Evolutionary conservation across 208 protist species (phyloP), one percentile per base, ranked within the genome.

Genomic region (Borovskyia barvae): DNA sequence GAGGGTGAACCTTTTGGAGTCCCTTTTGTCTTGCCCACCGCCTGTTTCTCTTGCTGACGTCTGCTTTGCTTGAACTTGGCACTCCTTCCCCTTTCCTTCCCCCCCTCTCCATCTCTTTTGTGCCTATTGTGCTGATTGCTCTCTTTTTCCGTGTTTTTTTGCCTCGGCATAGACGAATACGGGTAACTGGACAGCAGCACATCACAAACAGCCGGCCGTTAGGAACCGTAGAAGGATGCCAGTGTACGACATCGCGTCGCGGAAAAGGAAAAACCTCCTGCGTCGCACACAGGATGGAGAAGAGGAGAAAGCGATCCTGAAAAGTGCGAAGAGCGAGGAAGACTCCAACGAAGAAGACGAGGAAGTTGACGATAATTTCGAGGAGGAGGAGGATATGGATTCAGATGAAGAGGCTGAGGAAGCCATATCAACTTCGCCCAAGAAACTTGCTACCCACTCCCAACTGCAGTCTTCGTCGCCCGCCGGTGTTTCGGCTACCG

Each of bases 181-280:
- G n/a, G n/a, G n/a, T n/a, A n/a, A n/a, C n/a, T n/a, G n/a, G n/a
- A n/a, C n/a, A n/a, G n/a, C n/a, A n/a, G n/a, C n/a, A n/a, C n/a
- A n/a, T n/a, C n/a, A n/a, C n/a, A n/a, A n/a, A n/a, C n/a, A n/a
- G n/a, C n/a, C 22, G 6, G 9, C 48, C 2, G 25, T 39, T n/a
- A n/a, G n/a, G n/a, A n/a, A n/a, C n/a, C n/a, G n/a, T n/a, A n/a
- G n/a, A n/a, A n/a, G n/a, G 11, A 93, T 93, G 86, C 67, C 76
- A 24, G 69, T 93, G 24, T 93, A 87, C 66, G 62, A 75, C 17
- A 37, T 88, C 57, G 86, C 79, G 3, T 37, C 75, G 14, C 81
- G 75, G 56, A 86, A 85, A 54, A 71, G 71, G 57, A 79, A 78
- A 63, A 58, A 35, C 49, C 51, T 67, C 30, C 57, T 64, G 56